These are phyloP conservation scores for Echria macrotheca DNA, from an alignment of 495 filamentous ascomycete genomes.

Conservation along the genomic window DNA sequence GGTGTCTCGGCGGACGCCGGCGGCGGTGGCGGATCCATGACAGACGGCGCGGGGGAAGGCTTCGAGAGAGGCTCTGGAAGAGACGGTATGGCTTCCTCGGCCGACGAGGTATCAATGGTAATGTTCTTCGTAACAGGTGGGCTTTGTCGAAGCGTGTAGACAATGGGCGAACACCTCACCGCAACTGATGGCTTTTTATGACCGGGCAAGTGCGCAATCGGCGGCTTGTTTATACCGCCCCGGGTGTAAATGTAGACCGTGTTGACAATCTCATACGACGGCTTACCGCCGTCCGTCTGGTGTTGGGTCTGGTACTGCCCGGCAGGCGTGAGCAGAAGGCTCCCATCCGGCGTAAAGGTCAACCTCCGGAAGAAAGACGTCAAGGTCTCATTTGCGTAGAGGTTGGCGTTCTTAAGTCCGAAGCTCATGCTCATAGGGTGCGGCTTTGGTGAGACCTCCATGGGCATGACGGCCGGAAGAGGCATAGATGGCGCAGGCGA, in stretches of 20 bases:
- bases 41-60: constrained; percentile 46
- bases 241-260: constrained; percentile 98
- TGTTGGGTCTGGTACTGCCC: constrained; percentile 89
- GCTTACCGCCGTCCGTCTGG: constrained; percentile 63
- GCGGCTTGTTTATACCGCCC: constrained; percentile 93
- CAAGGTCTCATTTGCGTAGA: constrained; percentile 96
- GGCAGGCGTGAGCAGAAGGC: constrained; percentile 89
- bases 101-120: constrained; percentile 85
- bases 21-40: constrained; percentile 81
- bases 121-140: constrained; percentile 74
- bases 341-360: constrained; percentile 93
- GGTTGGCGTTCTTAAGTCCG: constrained; percentile 74
- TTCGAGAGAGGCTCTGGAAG: constrained; percentile 77
- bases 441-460: constrained; percentile 80
- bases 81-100: constrained; percentile 74
- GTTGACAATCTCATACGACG: constrained; percentile 81
- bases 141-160: constrained; percentile 72
- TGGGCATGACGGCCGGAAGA: constrained; percentile 91
- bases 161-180: constrained; percentile 86
- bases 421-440: constrained; percentile 48
- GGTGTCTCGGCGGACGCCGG: constrained; percentile 41
- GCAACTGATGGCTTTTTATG: constrained; percentile 98
- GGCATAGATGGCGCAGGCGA: constrained; percentile 96
- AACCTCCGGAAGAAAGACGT: constrained; percentile 95
- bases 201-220: constrained; percentile 93